Base-by-base conservation (phyloP, 2,329 filamentous ascomycete genomes). In the Trichoderma sp. region DNA sequence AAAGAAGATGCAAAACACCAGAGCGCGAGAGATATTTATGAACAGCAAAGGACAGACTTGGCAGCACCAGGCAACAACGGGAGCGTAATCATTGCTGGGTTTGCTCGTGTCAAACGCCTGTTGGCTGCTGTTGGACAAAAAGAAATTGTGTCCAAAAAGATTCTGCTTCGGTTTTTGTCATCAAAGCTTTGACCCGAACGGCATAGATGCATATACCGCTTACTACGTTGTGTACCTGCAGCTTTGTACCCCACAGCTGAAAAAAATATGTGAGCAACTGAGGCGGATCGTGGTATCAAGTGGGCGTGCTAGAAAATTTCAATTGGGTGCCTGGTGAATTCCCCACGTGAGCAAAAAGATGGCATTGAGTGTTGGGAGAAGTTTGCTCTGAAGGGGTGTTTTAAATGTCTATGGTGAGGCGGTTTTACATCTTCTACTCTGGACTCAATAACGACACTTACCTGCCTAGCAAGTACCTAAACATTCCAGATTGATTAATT, bases 71-170 rank as follows among this genome's bases (percentile, higher is more conserved):
- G 71, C 72, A 75, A 73, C 74, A 69, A 74, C 69, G 70, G 70
- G 69, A 60, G 68, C 71, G 72, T 72, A 69, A 70, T 76, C 75
- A 78, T 78, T 70, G 73, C 74, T 74, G 71, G 70, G 74, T 75
- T 72, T 76, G 72, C 75, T 76, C 75, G 15, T 78, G 76, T 76
- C 76, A 35, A 59, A 22, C 19, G 19, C 74, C 76, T 73, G 78
- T 78, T 60, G 54, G 29, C 56, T 63, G 63, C 59, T 67, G 58
- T 48, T 37, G 69, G 61, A 67, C 56, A 68, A 66, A 59, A 68
- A 65, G 54, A 68, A 67, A 67, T 61, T 58, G 58, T 71, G 68
- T 64, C 53, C 59, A 35, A n/a, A n/a, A 68, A 68, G 45, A 39
- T 22, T 50, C 35, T 64, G 57, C 56, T 32, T 9, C 42, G 22